Conservation (phyloP, 331 rosid genomes). For the Stylosanthes scabra region DNA sequence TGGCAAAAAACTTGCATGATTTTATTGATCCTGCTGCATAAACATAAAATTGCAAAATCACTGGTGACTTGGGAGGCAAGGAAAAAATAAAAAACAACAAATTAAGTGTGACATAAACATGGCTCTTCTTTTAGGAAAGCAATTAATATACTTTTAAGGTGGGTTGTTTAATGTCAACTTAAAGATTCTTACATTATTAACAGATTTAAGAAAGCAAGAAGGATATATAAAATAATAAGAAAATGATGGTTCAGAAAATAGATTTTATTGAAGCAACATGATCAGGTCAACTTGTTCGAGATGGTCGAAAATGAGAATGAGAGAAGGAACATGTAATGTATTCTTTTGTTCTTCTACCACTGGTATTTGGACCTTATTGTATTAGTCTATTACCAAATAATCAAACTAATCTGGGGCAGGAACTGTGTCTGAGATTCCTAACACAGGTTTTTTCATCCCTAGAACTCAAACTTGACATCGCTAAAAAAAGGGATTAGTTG, state of each 20-base stretch:
- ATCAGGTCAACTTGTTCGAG: slow-evolving; percentile 9
- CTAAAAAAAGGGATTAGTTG: no score
- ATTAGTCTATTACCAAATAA: no score
- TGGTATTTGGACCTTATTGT: no score
- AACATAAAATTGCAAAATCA: slow-evolving; percentile 33
- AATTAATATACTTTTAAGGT: slow-evolving; percentile 14
- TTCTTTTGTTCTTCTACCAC: no score
- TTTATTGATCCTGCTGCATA: slow-evolving; percentile 80
- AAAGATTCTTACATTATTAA: slow-evolving; percentile 1
- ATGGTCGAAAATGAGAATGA: slow-evolving; percentile 1
- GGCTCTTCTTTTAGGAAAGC: slow-evolving; percentile 1
- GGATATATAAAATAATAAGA: slow-evolving; percentile 14
- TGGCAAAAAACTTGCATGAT: slow-evolving; percentile 16
- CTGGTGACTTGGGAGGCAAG: not conserved
- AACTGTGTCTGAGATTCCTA: no score
- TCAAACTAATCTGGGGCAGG: no score
- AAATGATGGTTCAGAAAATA: slow-evolving; percentile 19
- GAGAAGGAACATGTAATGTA: not conserved
- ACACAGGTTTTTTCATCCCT: no score
- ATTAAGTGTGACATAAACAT: not conserved
- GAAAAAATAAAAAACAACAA: slow-evolving; percentile 14
- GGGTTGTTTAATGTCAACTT: not conserved
- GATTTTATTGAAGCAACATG: slow-evolving; percentile 25
- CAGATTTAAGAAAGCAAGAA: not conserved
- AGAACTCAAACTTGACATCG: no score